Evolutionary conservation across 345 rosid genomes (phyloP), one percentile per base, ranked within the genome.

Genomic region (Carallia brachiata): DNA sequence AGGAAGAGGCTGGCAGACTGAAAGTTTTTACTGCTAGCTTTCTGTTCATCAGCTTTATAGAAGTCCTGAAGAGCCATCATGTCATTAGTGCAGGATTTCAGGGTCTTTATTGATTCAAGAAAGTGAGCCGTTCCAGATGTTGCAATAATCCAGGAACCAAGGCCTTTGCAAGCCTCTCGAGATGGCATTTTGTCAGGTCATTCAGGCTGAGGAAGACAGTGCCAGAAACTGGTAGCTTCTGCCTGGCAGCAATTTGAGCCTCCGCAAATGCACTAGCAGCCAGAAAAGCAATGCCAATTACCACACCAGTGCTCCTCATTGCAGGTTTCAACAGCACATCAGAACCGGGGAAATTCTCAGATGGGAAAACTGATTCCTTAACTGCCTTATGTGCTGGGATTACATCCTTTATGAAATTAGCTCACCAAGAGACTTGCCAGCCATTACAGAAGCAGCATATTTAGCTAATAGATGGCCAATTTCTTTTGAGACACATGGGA

Each of bases 301-400:
- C 97, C 83, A 89, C 97, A 48, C 97, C 97, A 7, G 97, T 95
- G 79, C 96, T 90, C 78, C 84, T 80, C 99, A 95, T 95, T 82
- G 92, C 97, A 52, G 97, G 97, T 47, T 97, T 97, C 70, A 95
- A 83, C 70, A 92, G 63, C 61, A 92, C 92, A 68, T 92, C 99
- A 71, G 93, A 92, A 16, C 97, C 99, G 73, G 83, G 97, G 79
- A 94, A 94, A 76, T 87, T 94, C 76, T 85, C 95, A 77, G 91
- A 94, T 10, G 98, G 97, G 62, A 95, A 86, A 57, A 95, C 97
- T 58, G 95, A 97, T 84, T 94, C 99, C 81, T 92, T 90, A 31
- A 90, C 97, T 1, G 97, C 88, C 47, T 92, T 74, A 40, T 92
- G 98, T 69, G 79, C 65, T 17, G 99, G 96, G 70, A 89, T 86